phyloP scores from a whole-genome alignment of 768 basidiomycete genomes.

The Flagelloscypha sp. region DNA sequence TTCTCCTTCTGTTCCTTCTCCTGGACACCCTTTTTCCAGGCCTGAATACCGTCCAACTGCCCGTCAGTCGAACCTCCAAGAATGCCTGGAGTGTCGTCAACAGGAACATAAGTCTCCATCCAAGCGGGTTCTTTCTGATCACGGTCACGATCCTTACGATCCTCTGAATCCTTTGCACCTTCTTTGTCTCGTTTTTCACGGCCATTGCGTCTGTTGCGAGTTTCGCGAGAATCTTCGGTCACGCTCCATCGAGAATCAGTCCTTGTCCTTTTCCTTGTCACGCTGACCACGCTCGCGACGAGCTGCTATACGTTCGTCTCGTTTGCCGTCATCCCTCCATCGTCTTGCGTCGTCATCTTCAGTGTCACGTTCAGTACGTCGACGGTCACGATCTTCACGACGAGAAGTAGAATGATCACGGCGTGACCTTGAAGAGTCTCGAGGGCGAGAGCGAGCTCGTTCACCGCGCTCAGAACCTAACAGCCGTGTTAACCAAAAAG shows the following conservation, averaged over 20 bases:
- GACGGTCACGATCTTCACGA: constrained; percentile 33
- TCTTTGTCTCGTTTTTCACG: constrained; percentile 37
- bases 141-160: constrained; percentile 43
- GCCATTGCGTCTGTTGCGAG: no score
- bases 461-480: constrained; percentile 53
- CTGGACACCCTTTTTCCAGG: constrained; percentile 80
- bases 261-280: constrained; percentile 27
- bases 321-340: constrained; percentile 78
- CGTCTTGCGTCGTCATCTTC: constrained; percentile 62
- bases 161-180: constrained; percentile 38
- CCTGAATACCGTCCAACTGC: constrained; percentile 77
- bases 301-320: constrained; percentile 65
- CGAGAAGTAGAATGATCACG: constrained; percentile 49
- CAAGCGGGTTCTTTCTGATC: constrained; percentile 86
- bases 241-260: constrained; percentile 30
- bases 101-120: constrained; percentile 85
- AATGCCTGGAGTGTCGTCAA: constrained; percentile 46
- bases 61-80: constrained; percentile 55
- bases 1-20: constrained; percentile 61
- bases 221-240: no score
- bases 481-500: constrained; percentile 1
- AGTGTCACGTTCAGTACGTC: constrained; percentile 37
- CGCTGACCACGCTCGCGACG: constrained; percentile 47
- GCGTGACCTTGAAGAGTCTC: constrained; percentile 54
- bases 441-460: constrained; percentile 52